Conservation (phyloP, 2,329 filamentous ascomycete genomes). For the Trichophyton benhamiae region DNA sequence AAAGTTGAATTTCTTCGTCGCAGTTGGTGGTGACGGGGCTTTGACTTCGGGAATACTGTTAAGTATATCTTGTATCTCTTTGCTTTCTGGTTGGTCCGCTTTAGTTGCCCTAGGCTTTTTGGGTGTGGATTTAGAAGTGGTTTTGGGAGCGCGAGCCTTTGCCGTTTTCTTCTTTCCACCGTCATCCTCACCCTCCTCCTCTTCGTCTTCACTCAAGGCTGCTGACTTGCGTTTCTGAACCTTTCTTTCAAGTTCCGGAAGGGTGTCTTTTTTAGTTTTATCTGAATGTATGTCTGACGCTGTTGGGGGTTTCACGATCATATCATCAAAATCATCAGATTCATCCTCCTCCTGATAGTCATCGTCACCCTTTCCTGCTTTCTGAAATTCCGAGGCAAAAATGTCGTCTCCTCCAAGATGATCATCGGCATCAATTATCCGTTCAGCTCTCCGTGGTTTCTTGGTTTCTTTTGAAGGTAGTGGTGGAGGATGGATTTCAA, state of each 20-base stretch:
- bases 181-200: slow-evolving; percentile 42
- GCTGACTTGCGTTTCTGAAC: slow-evolving; percentile 48
- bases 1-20: slow-evolving; percentile 67
- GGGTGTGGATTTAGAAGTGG: slow-evolving; percentile 18
- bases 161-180: slow-evolving; percentile 45
- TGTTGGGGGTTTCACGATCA: slow-evolving; percentile 49
- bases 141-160: slow-evolving; percentile 1
- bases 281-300: slow-evolving; percentile 29
- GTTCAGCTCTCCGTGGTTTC: slow-evolving; percentile 24
- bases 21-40: slow-evolving; percentile 68
- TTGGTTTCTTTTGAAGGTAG: slow-evolving; percentile 6
- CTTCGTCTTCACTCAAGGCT: slow-evolving; percentile 41
- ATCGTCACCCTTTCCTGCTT: slow-evolving; percentile 52
- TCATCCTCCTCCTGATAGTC: slow-evolving; percentile 56
- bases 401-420: slow-evolving; percentile 68
- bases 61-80: slow-evolving; percentile 68
- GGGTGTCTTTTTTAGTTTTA: slow-evolving; percentile 38
- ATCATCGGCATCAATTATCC: slow-evolving; percentile 49
- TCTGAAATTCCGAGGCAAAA: slow-evolving; percentile 60
- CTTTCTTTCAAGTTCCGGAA: slow-evolving; percentile 33
- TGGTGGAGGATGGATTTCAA: neutral
- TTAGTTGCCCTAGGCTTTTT: slow-evolving; percentile 52
- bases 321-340: slow-evolving; percentile 49
- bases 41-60: slow-evolving; percentile 74
- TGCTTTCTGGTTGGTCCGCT: slow-evolving; percentile 52